Conservation (phyloP, 345 rosid species). For the Nasturtium officinale region DNA sequence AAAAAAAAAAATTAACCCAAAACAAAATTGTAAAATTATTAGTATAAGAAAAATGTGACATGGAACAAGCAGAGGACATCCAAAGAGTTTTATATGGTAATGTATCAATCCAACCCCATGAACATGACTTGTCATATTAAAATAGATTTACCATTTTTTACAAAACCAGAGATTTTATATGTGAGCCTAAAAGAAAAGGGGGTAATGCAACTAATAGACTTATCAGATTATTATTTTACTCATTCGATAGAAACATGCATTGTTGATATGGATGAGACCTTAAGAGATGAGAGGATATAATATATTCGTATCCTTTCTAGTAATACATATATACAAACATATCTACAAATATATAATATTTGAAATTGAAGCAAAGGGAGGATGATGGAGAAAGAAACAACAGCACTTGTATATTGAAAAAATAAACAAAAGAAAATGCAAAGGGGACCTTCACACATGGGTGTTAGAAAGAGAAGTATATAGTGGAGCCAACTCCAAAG, state of each 20-base stretch:
- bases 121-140: constrained; percentile 38
- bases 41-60: not conserved
- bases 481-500: constrained; percentile 62
- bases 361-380: constrained; percentile 36
- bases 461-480: constrained; percentile 47
- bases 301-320: constrained; percentile 30
- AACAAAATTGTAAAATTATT: no score
- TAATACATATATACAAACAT: constrained; percentile 22
- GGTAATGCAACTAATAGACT: constrained; percentile 32
- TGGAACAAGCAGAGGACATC: constrained; percentile 15
- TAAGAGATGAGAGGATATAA: constrained; percentile 34
- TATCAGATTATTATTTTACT: constrained; percentile 23
- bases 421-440: constrained; percentile 47
- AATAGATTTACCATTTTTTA: constrained; percentile 5
- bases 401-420: constrained; percentile 47
- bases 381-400: constrained; percentile 56
- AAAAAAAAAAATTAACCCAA: no score
- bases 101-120: constrained; percentile 37
- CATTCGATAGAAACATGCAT: constrained; percentile 28
- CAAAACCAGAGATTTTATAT: constrained; percentile 1
- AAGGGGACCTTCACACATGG: constrained; percentile 93
- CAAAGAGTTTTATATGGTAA: constrained; percentile 2
- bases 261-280: constrained; percentile 33
- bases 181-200: constrained; percentile 26
- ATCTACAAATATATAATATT: constrained; percentile 24